These are phyloP conservation scores for Fusarium sp. DNA, from an alignment of 2,329 filamentous ascomycete species.

Conservation along the genomic window DNA sequence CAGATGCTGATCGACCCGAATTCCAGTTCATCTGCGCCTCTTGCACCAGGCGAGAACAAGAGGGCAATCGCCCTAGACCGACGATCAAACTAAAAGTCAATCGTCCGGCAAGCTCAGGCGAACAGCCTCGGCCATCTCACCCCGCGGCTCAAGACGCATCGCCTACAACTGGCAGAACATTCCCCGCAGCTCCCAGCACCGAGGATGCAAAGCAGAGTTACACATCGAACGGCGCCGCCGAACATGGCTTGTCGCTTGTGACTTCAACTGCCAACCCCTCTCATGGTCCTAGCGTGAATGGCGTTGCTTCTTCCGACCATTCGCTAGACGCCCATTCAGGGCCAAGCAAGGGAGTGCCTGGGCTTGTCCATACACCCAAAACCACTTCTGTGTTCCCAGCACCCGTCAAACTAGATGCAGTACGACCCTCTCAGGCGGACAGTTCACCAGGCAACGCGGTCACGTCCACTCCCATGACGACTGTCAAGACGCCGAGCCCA, in stretches of 20 bases:
- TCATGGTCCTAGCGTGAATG: slow-evolving; percentile 25
- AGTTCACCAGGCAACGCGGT: slow-evolving; percentile 10
- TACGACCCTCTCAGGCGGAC: slow-evolving; percentile 14
- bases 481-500: slow-evolving; percentile 38
- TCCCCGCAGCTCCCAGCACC: background rate
- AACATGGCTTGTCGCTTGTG: slow-evolving; percentile 21
- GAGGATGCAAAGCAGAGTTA: slow-evolving; percentile 3
- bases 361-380: slow-evolving; percentile 14
- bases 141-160: slow-evolving; percentile 12
- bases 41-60: slow-evolving; percentile 77
- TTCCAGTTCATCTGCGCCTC: slow-evolving; percentile 88
- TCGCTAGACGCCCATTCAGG: slow-evolving; percentile 3
- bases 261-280: slow-evolving; percentile 7
- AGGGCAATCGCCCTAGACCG: slow-evolving; percentile 65
- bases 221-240: slow-evolving; percentile 14
- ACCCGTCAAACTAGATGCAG: slow-evolving; percentile 35
- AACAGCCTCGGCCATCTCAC: slow-evolving; percentile 5
- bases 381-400: slow-evolving; percentile 35
- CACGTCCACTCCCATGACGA: slow-evolving; percentile 31
- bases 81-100: slow-evolving; percentile 65
- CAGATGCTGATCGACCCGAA: slow-evolving; percentile 83
- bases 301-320: slow-evolving; percentile 7
- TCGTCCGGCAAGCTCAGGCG: slow-evolving; percentile 27
- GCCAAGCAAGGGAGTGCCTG: slow-evolving; percentile 13
- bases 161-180: background rate